A percentile compares a stretch with the other conserved stretches of the same genome.
Evolutionary conservation across 768 basidiomycete genomes (phyloP).

Genomic region (Scleroderma bovista): DNA sequence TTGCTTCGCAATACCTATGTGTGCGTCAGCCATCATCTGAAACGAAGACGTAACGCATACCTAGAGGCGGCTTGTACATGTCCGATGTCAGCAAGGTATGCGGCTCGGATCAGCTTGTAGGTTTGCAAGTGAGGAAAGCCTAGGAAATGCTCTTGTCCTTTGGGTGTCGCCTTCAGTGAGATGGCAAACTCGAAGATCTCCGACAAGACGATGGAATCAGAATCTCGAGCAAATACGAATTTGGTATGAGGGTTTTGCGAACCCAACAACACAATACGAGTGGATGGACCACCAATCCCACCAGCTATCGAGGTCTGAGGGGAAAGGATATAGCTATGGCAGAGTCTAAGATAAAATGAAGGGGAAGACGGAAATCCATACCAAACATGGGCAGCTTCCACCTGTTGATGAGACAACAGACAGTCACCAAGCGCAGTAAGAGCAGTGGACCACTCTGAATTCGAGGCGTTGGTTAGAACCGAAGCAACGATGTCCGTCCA

Average conservation of each 20-base stretch:
- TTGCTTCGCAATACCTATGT: conserved; percentile 89
- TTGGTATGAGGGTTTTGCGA: conserved; percentile 48
- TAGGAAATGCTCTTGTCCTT: conserved; percentile 81
- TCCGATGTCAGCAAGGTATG: conserved; percentile 74
- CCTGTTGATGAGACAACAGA: conserved; percentile 62
- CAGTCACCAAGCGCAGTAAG: conserved; percentile 83
- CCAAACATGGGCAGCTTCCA: conserved; percentile 91
- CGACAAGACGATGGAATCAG: conserved; percentile 76
- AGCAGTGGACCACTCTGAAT: conserved; percentile 63
- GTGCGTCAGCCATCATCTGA: conserved; percentile 3
- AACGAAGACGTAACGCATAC: conserved; percentile 33
- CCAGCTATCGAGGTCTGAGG: conserved; percentile 73
- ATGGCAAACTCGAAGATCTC: conserved; percentile 91
- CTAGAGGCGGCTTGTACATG: conserved; percentile 70
- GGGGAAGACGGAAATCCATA: conserved; percentile 34
- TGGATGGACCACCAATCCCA: conserved; percentile 59
- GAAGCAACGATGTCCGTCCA: conserved; percentile 89
- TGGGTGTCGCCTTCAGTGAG: conserved; percentile 61
- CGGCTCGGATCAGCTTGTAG: conserved; percentile 78
- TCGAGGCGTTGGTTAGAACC: conserved; percentile 68
- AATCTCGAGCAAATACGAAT: conserved; percentile 54
- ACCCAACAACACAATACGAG: conserved; percentile 72
- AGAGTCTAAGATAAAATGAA: conserved; percentile 2
- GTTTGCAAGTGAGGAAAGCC: conserved; percentile 86
- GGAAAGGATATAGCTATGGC: conserved; percentile 74